phyloP scores from a whole-genome alignment of 1,284 basidiomycete genomes.

The Trichosporon ovoides region DNA sequence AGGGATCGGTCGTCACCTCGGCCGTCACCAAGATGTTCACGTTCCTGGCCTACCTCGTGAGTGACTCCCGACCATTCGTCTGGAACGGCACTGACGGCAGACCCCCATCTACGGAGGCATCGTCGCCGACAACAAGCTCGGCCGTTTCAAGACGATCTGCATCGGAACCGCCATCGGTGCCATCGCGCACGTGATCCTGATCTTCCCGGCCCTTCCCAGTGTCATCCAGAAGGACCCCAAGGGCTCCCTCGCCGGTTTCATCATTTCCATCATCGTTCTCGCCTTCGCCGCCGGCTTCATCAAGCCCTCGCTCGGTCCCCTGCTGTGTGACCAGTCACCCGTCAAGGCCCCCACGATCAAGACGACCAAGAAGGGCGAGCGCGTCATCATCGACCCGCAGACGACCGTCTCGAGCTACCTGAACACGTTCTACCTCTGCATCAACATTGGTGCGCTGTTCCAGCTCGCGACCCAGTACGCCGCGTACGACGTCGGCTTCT shows the following conservation, averaged over 20 bases:
- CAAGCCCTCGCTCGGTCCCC: slow-evolving; percentile 45
- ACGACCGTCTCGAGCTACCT: slow-evolving; percentile 43
- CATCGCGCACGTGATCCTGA: slow-evolving; percentile 41
- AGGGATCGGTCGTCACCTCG: slow-evolving; percentile 29
- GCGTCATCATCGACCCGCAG: slow-evolving; percentile 46
- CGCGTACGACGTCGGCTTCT: slow-evolving; percentile 47
- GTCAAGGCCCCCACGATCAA: slow-evolving; percentile 36
- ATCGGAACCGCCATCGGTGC: slow-evolving; percentile 45
- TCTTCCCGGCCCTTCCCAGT: slow-evolving; percentile 42
- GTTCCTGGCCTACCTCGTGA: slow-evolving; percentile 38
- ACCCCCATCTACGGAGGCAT: slow-evolving; percentile 49
- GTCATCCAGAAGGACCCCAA: slow-evolving; percentile 29
- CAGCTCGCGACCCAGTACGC: slow-evolving; percentile 42
- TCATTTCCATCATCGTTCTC: slow-evolving; percentile 46
- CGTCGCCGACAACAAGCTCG: slow-evolving; percentile 60
- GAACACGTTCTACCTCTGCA: slow-evolving; percentile 39
- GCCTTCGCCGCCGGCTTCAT: slow-evolving; percentile 47
- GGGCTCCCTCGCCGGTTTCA: slow-evolving; percentile 32
- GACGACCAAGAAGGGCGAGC: slow-evolving; percentile 38
- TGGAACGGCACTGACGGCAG: not conserved
- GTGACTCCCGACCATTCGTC: slow-evolving; percentile 9
- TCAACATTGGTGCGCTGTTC: slow-evolving; percentile 48
- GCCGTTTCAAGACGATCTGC: slow-evolving; percentile 68
- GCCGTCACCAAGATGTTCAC: slow-evolving; percentile 33
- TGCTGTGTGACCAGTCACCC: slow-evolving; percentile 48